Evolutionary conservation across 352 stramenopile genomes (phyloP).

Genomic region (Phytophthora sp.): DNA sequence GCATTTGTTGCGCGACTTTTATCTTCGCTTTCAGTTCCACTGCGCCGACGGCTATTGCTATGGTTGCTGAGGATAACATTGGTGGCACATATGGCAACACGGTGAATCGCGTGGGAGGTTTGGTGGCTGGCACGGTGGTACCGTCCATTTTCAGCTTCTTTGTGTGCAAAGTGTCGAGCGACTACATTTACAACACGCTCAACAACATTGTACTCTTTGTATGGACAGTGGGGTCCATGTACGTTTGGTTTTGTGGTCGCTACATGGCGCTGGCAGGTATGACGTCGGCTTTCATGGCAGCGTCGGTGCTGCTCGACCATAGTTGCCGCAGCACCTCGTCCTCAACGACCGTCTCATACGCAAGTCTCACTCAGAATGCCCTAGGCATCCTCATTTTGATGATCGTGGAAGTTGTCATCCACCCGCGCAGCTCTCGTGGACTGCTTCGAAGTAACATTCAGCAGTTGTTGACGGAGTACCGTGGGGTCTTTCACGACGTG

Average conservation of each 20-base stretch:
- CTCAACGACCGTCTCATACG: conserved; percentile 59
- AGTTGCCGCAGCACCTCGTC: conserved; percentile 40
- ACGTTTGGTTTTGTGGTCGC: conserved; percentile 67
- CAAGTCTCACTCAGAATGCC: conserved; percentile 70
- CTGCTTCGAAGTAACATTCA: conserved; percentile 71
- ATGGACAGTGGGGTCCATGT: conserved; percentile 77
- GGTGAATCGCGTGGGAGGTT: conserved; percentile 60
- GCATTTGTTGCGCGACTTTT: conserved; percentile 69
- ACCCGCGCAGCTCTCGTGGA: conserved; percentile 55
- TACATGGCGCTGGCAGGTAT: conserved; percentile 67
- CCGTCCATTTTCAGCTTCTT: conserved; percentile 83
- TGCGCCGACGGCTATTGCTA: conserved; percentile 68
- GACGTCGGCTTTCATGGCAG: conserved; percentile 73
- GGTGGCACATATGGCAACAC: conserved; percentile 73
- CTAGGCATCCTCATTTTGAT: conserved; percentile 77
- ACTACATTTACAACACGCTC: conserved; percentile 58
- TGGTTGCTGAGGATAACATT: conserved; percentile 72
- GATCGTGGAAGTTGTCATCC: conserved; percentile 62
- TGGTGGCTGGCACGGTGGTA: conserved; percentile 76
- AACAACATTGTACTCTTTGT: conserved; percentile 75
- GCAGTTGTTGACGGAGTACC: conserved; percentile 53
- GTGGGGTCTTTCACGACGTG: conserved; percentile 51
- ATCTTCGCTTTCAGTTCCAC: conserved; percentile 77
- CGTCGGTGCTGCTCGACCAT: conserved; percentile 65
- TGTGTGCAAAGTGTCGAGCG: conserved; percentile 58